Evolutionary conservation across 2,329 filamentous ascomycete species (phyloP).

Genomic region (Colletotrichum navitas): DNA sequence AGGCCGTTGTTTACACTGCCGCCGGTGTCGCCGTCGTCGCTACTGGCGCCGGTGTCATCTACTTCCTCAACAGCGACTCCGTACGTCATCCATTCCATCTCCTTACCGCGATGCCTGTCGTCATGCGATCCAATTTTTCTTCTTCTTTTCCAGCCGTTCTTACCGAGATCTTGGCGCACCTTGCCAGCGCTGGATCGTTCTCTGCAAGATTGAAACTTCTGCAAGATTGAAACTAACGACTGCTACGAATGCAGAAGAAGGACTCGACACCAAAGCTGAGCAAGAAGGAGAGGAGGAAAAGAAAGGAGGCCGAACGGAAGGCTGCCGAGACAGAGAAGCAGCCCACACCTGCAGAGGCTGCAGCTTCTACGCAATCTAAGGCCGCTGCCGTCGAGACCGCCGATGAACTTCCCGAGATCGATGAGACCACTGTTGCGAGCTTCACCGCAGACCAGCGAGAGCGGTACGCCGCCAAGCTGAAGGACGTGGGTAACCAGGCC

Average conservation of each 20-base stretch:
- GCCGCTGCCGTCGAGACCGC: slow-evolving; percentile 67
- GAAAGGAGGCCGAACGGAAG: slow-evolving; percentile 81
- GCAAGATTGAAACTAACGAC: slow-evolving; percentile 38
- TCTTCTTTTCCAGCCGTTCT: slow-evolving; percentile 14
- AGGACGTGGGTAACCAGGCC: slow-evolving; percentile 95
- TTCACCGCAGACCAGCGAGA: slow-evolving; percentile 78
- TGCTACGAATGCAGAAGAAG: slow-evolving; percentile 47
- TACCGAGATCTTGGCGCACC: slow-evolving; percentile 24
- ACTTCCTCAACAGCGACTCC: slow-evolving; percentile 80
- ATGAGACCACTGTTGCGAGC: slow-evolving; percentile 66
- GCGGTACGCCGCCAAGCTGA: slow-evolving; percentile 89
- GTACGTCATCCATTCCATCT: slow-evolving; percentile 55
- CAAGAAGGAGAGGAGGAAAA: slow-evolving; percentile 91
- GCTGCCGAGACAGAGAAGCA: slow-evolving; percentile 59
- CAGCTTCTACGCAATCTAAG: slow-evolving; percentile 58
- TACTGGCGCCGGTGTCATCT: slow-evolving; percentile 90
- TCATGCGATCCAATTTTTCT: slow-evolving; percentile 29
- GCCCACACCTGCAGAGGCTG: slow-evolving; percentile 46
- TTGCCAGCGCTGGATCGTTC: neutral
- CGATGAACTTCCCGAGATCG: slow-evolving; percentile 78
- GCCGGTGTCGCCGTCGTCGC: slow-evolving; percentile 94
- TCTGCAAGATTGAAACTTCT: slow-evolving; percentile 14
- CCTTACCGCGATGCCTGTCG: slow-evolving; percentile 16
- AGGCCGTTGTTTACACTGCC: slow-evolving; percentile 94
- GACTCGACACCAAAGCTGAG: slow-evolving; percentile 76